These are phyloP conservation scores for Epichloe glyceriae DNA, from an alignment of 2,329 filamentous ascomycete species.

Conservation along the genomic window DNA sequence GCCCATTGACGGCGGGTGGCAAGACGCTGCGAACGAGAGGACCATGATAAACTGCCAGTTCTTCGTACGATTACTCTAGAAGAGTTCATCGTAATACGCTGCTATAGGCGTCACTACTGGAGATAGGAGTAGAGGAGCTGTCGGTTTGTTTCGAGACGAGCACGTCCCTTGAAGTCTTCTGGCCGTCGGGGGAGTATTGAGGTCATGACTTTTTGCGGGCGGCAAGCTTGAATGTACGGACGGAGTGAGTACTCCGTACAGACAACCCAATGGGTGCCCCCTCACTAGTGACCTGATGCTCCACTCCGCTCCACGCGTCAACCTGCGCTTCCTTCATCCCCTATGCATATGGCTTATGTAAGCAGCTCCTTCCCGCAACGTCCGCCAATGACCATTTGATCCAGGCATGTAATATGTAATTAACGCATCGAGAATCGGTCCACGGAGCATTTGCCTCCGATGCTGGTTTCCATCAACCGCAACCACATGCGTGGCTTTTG, in stretches of 20 bases:
- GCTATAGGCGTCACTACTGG: neutral
- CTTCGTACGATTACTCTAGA: constrained; percentile 17
- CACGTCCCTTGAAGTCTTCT: neutral
- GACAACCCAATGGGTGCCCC: too few relatives aligned
- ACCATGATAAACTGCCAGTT: constrained; percentile 13
- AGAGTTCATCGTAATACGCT: constrained; percentile 17
- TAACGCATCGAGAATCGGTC: neutral
- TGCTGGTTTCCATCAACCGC: neutral
- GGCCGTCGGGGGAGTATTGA: neutral
- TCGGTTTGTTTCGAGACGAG: neutral
- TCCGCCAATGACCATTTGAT: neutral
- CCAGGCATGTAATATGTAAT: too few relatives aligned
- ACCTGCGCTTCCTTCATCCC: too few relatives aligned
- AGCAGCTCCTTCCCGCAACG: too few relatives aligned
- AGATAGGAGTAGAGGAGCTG: neutral
- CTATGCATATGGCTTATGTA: too few relatives aligned
- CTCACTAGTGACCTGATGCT: too few relatives aligned
- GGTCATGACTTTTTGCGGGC: neutral
- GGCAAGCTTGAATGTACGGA: too few relatives aligned
- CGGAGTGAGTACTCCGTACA: too few relatives aligned
- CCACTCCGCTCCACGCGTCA: too few relatives aligned
- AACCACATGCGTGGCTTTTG: constrained; percentile 14
- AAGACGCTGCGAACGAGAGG: constrained; percentile 10
- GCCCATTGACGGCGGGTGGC: constrained; percentile 17
- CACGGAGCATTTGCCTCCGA: constrained; percentile 5